Conservation (phyloP, 2,329 filamentous ascomycete genomes). For the Aspergillus sp. region DNA sequence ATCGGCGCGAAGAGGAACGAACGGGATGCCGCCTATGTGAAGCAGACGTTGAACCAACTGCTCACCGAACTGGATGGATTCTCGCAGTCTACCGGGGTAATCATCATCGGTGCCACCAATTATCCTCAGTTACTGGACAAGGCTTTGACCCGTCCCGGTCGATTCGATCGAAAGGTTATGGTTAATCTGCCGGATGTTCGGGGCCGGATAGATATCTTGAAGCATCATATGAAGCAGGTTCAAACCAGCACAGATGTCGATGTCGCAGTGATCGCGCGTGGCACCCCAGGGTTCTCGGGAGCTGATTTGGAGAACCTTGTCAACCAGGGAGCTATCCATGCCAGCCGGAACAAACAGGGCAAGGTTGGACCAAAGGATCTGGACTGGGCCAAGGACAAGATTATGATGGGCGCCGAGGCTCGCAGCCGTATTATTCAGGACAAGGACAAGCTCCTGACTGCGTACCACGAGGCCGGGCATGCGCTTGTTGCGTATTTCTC, state of each 20-base stretch:
- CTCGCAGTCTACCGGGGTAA: constrained; percentile 85
- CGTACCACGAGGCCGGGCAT: constrained; percentile 92
- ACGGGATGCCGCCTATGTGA: constrained; percentile 85
- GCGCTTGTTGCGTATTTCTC: constrained; percentile 81
- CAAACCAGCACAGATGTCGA: constrained; percentile 73
- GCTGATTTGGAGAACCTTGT: constrained; percentile 94
- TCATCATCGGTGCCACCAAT: constrained; percentile 93
- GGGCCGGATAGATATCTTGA: constrained; percentile 82
- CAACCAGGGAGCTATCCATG: constrained; percentile 89
- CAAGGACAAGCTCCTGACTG: constrained; percentile 92
- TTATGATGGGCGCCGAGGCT: constrained; percentile 92
- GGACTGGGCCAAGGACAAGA: constrained; percentile 96
- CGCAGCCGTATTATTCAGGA: constrained; percentile 81
- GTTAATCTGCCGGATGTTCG: constrained; percentile 88
- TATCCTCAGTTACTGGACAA: constrained; percentile 92
- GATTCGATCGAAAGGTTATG: constrained; percentile 86
- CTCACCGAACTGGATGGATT: constrained; percentile 96
- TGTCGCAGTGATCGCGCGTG: constrained; percentile 70
- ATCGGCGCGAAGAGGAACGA: constrained; percentile 92
- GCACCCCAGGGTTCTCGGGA: constrained; percentile 85
- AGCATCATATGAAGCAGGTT: constrained; percentile 89
- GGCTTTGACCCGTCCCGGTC: constrained; percentile 83
- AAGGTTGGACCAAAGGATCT: constrained; percentile 71
- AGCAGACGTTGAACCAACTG: constrained; percentile 94
- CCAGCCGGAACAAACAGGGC: constrained; percentile 73